Evolutionary conservation across 768 basidiomycete genomes (phyloP).

Genomic region (Suillus alpinus): DNA sequence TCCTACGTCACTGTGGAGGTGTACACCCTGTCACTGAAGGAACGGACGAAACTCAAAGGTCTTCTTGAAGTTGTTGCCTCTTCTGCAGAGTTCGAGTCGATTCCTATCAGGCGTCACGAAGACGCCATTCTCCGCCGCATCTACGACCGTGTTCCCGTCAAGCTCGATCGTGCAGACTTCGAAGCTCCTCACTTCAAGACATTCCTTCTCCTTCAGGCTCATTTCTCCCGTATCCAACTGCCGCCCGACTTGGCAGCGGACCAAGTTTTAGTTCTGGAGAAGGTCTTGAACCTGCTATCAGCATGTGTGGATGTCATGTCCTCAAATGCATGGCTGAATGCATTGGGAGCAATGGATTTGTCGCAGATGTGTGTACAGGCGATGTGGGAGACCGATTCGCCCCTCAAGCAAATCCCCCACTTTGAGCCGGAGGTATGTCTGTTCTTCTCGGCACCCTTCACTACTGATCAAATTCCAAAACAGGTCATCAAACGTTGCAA

Average conservation of each 20-base stretch:
- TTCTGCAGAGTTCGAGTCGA: constrained; percentile 91
- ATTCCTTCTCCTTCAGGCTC: constrained; percentile 93
- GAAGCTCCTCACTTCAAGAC: constrained; percentile 98
- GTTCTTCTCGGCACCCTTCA: not conserved
- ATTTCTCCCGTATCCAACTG: constrained; percentile 90
- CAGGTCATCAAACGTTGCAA: constrained; percentile 85
- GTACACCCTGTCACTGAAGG: constrained; percentile 91
- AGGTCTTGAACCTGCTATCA: constrained; percentile 85
- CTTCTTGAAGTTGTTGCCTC: constrained; percentile 95
- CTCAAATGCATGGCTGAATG: constrained; percentile 92
- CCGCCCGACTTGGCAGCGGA: constrained; percentile 94
- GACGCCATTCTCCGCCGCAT: constrained; percentile 80
- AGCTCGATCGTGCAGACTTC: constrained; percentile 80
- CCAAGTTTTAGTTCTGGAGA: constrained; percentile 83
- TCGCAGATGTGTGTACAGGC: constrained; percentile 99
- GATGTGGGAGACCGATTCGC: constrained; percentile 96
- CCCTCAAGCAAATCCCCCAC: constrained; percentile 93
- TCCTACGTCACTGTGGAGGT: constrained; percentile 97
- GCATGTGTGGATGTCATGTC: constrained; percentile 99
- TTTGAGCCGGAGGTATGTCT: constrained; percentile 80
- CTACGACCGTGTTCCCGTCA: constrained; percentile 96
- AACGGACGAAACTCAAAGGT: constrained; percentile 95
- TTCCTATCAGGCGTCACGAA: constrained; percentile 95
- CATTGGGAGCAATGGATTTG: constrained; percentile 94
- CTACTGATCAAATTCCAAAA: not conserved